Conservation (phyloP, 768 basidiomycete genomes). For the Tubosaeta sp. region DNA sequence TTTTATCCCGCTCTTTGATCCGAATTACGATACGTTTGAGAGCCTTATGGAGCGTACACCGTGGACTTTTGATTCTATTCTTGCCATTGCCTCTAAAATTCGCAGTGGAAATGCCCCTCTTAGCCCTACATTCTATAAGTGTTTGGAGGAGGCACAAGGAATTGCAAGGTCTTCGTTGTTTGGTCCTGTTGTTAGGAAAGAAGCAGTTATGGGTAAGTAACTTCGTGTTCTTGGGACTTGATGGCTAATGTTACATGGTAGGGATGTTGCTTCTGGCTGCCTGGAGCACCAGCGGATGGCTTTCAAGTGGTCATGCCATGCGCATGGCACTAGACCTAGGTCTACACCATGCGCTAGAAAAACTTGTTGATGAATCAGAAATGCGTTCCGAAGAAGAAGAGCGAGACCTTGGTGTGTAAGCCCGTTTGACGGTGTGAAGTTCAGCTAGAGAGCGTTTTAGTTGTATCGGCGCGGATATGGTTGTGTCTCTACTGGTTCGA, state of each 20-base stretch:
- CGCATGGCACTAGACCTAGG: slow-evolving; percentile 95
- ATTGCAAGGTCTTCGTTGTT: slow-evolving; percentile 93
- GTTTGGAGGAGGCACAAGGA: slow-evolving; percentile 92
- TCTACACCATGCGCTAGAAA: slow-evolving; percentile 87
- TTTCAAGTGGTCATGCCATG: slow-evolving; percentile 94
- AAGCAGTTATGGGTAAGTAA: slow-evolving; percentile 81
- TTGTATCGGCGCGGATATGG: slow-evolving; percentile 92
- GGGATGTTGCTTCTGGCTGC: slow-evolving; percentile 90
- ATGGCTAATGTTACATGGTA: slow-evolving; percentile 25
- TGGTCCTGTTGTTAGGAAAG: slow-evolving; percentile 89
- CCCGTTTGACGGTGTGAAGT: background rate
- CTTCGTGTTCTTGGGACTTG: slow-evolving; percentile 6
- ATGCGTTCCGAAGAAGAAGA: slow-evolving; percentile 80
- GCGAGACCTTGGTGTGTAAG: slow-evolving; percentile 67
- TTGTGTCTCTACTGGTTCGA: slow-evolving; percentile 95
- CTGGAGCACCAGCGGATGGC: slow-evolving; percentile 93
- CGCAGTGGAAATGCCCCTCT: slow-evolving; percentile 86
- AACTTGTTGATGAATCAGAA: slow-evolving; percentile 67
- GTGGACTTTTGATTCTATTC: slow-evolving; percentile 92
- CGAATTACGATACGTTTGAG: slow-evolving; percentile 89
- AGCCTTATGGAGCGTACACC: slow-evolving; percentile 88
- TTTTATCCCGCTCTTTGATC: slow-evolving; percentile 95
- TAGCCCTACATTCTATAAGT: slow-evolving; percentile 82
- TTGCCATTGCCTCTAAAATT: slow-evolving; percentile 90
- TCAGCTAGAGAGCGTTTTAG: slow-evolving; percentile 35